These are phyloP conservation scores for Mycosarcoma mackinlayi DNA, from an alignment of 1,284 basidiomycete genomes.

Conservation along the genomic window DNA sequence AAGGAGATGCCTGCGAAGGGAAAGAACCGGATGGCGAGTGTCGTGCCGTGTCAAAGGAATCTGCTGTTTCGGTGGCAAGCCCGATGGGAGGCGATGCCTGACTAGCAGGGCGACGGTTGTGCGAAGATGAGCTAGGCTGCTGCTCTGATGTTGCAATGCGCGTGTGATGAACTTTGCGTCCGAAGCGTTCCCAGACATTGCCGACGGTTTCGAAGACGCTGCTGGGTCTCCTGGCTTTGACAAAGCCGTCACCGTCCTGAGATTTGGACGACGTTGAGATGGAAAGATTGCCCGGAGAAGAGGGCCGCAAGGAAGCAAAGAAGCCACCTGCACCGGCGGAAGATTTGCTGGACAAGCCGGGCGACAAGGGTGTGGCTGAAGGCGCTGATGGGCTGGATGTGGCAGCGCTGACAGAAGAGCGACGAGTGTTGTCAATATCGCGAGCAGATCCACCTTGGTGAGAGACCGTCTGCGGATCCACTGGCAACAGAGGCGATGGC, in stretches of 20 bases:
- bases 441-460: constrained; percentile 14
- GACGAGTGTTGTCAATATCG: not conserved
- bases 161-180: constrained; percentile 50
- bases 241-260: constrained; percentile 18
- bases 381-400: constrained; percentile 12
- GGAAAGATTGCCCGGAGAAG: constrained; percentile 36
- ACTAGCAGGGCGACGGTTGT: constrained; percentile 23
- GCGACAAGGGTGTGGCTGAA: constrained; percentile 26
- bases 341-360: constrained; percentile 28
- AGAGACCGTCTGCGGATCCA: constrained; percentile 7
- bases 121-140: constrained; percentile 24
- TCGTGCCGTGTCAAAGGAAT: constrained; percentile 17
- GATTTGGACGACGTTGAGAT: constrained; percentile 7
- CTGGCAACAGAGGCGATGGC: constrained; percentile 1
- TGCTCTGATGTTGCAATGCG: constrained; percentile 34
- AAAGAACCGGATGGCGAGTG: constrained; percentile 26
- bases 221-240: constrained; percentile 45
- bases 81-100: constrained; percentile 32
- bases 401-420: constrained; percentile 21
- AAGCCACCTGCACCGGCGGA: constrained; percentile 25
- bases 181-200: constrained; percentile 57
- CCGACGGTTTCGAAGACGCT: constrained; percentile 63
- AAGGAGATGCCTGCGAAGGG: constrained; percentile 31
- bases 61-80: constrained; percentile 17
- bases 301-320: constrained; percentile 48